A percentile compares a stretch with the other conserved stretches of the same genome.
Evolutionary conservation across 441 rosid species (phyloP).

Genomic region (Adansonia gregorii): DNA sequence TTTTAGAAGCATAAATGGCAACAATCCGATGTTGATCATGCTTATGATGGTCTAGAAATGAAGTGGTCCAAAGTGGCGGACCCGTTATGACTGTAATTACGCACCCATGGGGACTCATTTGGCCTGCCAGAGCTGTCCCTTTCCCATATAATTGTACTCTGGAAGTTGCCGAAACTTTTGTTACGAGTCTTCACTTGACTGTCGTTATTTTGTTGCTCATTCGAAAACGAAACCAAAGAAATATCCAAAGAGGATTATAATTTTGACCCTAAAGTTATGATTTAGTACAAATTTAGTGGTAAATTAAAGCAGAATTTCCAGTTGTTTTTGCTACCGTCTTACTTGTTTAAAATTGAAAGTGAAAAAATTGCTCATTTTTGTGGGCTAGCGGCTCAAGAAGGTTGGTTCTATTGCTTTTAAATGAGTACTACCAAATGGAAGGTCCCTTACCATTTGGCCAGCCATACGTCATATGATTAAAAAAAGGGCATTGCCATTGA

Average conservation of each 20-base stretch:
- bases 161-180: constrained; percentile 22
- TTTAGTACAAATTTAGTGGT: neutral
- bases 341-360: no score
- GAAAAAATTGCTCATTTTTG: no score
- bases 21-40: neutral
- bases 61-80: constrained; percentile 26
- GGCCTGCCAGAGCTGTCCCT: constrained; percentile 13
- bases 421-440: constrained; percentile 19
- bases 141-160: constrained; percentile 5
- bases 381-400: neutral
- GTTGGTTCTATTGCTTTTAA: constrained; percentile 16
- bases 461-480: neutral
- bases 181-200: neutral
- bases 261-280: constrained; percentile 6
- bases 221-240: neutral
- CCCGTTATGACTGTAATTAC: constrained; percentile 18
- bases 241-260: neutral
- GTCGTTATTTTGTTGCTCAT: neutral
- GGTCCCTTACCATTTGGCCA: constrained; percentile 11
- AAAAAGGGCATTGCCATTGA: constrained; percentile 16
- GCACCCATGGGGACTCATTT: neutral
- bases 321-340: no score
- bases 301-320: no score
- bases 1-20: constrained; percentile 10
- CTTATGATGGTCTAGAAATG: neutral